Base-by-base conservation (phyloP, 2,329 filamentous ascomycete species). In the Fusarium lateritium region DNA sequence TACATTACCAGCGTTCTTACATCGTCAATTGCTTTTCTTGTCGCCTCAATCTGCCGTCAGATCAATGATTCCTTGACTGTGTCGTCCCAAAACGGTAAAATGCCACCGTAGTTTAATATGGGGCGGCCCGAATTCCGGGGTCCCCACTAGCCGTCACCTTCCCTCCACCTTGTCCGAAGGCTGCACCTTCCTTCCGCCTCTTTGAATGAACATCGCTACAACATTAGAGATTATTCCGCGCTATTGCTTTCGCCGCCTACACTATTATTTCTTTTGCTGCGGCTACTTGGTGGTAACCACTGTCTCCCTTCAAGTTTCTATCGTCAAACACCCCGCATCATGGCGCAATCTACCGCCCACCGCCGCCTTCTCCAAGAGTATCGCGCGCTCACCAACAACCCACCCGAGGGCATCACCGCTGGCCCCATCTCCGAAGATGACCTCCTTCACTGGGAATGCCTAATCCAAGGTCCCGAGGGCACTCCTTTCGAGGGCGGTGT, bases 401-500 rank as follows among this genome's bases (percentile, higher is more conserved):
- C 95, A 1, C 95, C 95, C n/a, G 95, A 98, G 66, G 96, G 96
- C 79, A 98, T 99, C 82, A 97, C 93, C 62, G 96, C 96, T 17
- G 96, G 96, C 21, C 96, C 96, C 34, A 85, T 98, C 65, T 92
- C 88, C 70, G 96, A 99, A 84, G 96, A 98, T 79, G 94, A 99
- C 83, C 90, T 98, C 77, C 92, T 98, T 75, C 85, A 93, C 76
- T 99, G 96, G 96, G 96, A 99, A 83, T 96, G 94, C 10, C 84
- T 98, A 67, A 98, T 99, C 76, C 92, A 97, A 80, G 96, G 96
- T 0, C 96, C 96, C 14, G 94, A 97, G 77, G 96, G 92, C 67
- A 99, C 96, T 2, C 96, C 96, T 1, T 99, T 97, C 75, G 95
- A 97, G 83, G 95, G 94, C 62, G 96, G 96, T 54, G 89, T 99